A percentile compares a stretch with the other conserved stretches of the same genome.
Conservation (phyloP, 495 filamentous ascomycete species). For the Durotheca rogersii region DNA sequence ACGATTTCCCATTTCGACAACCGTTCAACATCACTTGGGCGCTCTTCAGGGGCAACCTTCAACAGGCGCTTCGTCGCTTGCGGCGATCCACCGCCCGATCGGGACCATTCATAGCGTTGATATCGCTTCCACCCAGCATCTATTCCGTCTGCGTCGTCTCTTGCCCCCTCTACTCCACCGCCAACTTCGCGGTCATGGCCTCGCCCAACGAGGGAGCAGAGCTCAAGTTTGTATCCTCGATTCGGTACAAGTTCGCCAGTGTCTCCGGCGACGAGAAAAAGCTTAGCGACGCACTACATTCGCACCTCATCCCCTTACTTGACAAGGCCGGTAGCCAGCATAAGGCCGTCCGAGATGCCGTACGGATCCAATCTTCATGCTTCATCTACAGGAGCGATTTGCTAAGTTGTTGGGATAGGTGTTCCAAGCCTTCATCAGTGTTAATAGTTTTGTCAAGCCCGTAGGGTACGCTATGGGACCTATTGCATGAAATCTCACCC, state of each 20-base stretch:
- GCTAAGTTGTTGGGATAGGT: slow-evolving; percentile 26
- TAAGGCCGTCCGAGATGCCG: slow-evolving; percentile 62
- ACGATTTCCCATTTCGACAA: not conserved
- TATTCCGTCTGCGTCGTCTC: not conserved
- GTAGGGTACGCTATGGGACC: slow-evolving; percentile 37
- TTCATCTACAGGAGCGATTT: not conserved
- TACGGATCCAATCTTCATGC: slow-evolving; percentile 9
- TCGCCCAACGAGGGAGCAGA: slow-evolving; percentile 63
- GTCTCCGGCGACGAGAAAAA: slow-evolving; percentile 76
- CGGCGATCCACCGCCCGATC: not conserved
- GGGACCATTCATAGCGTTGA: not conserved
- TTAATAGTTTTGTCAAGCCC: slow-evolving; percentile 47
- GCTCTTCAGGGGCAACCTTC: not conserved
- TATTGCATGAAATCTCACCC: not conserved
- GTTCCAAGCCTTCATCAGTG: slow-evolving; percentile 36
- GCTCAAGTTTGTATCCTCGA: slow-evolving; percentile 82
- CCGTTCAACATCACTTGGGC: not conserved
- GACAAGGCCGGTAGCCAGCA: slow-evolving; percentile 82
- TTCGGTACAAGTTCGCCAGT: slow-evolving; percentile 86
- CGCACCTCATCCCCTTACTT: slow-evolving; percentile 77
- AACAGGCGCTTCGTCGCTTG: not conserved
- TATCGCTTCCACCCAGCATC: not conserved
- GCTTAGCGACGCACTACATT: slow-evolving; percentile 71
- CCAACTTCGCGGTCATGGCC: slow-evolving; percentile 19
- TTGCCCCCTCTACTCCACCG: not conserved